phyloP scores from a whole-genome alignment of 225 moss, liverwort and hornwort species.

The Takakia lepidozioides region DNA sequence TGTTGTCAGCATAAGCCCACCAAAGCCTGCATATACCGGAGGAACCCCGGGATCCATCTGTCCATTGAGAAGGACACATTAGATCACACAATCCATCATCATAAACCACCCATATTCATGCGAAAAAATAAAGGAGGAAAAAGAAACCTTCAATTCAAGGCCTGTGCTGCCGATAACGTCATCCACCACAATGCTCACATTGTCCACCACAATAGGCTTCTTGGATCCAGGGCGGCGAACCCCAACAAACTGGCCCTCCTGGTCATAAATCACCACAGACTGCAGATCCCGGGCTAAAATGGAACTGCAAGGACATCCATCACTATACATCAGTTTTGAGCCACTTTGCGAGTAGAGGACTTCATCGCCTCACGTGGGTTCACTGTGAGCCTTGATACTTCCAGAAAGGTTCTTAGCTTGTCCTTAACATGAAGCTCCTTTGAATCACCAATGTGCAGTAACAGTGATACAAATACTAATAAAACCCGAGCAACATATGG shows the following conservation, averaged over 20 bases:
- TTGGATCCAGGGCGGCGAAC: slow-evolving; percentile 83
- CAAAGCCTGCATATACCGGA: slow-evolving; percentile 83
- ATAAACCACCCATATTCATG: not conserved
- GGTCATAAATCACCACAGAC: slow-evolving; percentile 83
- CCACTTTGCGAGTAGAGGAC: too few species aligned
- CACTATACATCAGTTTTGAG: too few species aligned
- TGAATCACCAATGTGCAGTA: too few species aligned
- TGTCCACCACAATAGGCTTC: slow-evolving; percentile 53
- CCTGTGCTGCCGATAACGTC: slow-evolving; percentile 95
- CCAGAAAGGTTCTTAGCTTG: too few species aligned
- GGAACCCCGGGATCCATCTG: slow-evolving; percentile 92
- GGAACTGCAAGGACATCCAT: slow-evolving; percentile 42
- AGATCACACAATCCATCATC: not conserved
- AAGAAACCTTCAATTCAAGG: slow-evolving; percentile 68
- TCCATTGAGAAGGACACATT: not conserved
- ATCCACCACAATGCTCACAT: slow-evolving; percentile 60
- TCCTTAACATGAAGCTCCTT: too few species aligned
- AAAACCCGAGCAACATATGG: too few species aligned
- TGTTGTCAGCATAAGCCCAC: slow-evolving; percentile 82
- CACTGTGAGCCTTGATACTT: too few species aligned
- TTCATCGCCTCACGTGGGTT: too few species aligned
- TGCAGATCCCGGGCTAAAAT: slow-evolving; percentile 93
- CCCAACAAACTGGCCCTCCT: slow-evolving; percentile 82
- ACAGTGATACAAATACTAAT: too few species aligned
- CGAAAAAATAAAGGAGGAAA: not conserved